A percentile compares a stretch with the other conserved stretches of the same genome.
phyloP scores from a whole-genome alignment of 2,329 filamentous ascomycete species.

The Penicillium paneum region DNA sequence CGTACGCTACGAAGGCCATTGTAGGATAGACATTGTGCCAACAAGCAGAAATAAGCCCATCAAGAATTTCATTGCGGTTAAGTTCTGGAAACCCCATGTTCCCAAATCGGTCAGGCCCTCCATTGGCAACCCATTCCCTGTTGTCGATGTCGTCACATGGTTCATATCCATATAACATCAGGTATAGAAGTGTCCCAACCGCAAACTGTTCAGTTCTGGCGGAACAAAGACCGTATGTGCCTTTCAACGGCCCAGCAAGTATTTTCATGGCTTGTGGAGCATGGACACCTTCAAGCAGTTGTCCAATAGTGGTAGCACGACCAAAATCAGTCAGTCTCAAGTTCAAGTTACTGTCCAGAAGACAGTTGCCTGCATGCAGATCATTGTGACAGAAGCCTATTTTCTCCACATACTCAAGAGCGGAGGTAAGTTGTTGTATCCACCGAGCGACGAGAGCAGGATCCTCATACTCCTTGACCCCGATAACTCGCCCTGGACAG shows the following conservation, averaged over 20 bases:
- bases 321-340: constrained; percentile 8
- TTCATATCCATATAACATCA: constrained; percentile 22
- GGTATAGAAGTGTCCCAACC: constrained; percentile 19
- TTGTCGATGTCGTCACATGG: constrained; percentile 5
- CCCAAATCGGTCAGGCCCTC: constrained; percentile 7
- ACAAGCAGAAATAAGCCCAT: constrained; percentile 18
- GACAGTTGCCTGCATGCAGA: constrained; percentile 2
- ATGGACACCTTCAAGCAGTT: constrained; percentile 10
- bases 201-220: constrained; percentile 23
- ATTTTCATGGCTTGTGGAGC: constrained; percentile 15
- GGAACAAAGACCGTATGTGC: constrained; percentile 20
- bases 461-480: constrained; percentile 17
- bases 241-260: constrained; percentile 14
- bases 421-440: constrained; percentile 19
- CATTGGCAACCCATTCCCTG: too few relatives aligned
- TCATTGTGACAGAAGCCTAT: constrained; percentile 15
- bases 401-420: constrained; percentile 19
- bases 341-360: constrained; percentile 14
- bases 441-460: constrained; percentile 17
- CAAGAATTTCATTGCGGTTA: constrained; percentile 14
- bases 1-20: constrained; percentile 19
- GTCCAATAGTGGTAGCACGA: constrained; percentile 17
- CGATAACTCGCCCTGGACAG: constrained; percentile 4
- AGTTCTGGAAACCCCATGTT: constrained; percentile 20
- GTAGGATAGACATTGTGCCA: constrained; percentile 23